Base-by-base conservation (phyloP, 306 rosid species). In the Vigna mungo region DNA sequence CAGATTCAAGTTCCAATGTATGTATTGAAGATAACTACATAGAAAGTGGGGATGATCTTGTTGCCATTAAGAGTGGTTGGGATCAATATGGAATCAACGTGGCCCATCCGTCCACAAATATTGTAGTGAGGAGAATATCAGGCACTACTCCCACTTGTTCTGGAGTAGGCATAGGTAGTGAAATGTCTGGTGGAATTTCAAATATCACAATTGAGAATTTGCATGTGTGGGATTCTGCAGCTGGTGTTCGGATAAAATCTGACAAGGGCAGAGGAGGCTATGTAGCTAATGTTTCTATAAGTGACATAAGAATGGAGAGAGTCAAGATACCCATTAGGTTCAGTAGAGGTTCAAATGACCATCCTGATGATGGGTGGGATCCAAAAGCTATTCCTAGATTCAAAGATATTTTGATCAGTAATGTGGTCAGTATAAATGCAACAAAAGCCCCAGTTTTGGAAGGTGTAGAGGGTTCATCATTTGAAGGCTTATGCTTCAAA, bases 91-190 rank as follows among this genome's bases (percentile, higher is more conserved):
- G 99, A 83, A 96, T 96, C 61, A 60, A 49, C 53, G 68, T 89
- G 85, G 92, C 89, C 52, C 90, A 72, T 11, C 94, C 98, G 0
- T 89, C 97, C 85, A 76, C 93, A 55, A 92, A 95, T 61, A 88
- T 95, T 60, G 53, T 92, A 48, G 89, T 96, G 75, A 88, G 98
- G 75, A 87, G 93, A 88, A 87, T 96, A 64, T 90, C 93, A 0
- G 99, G 99, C 63, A 96, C 98, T 11, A 96, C 97, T 18, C 98
- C 99, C 12, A 96, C 97, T 30, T 92, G 99, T 78, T 96, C 98
- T 14, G 97, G 97, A 59, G 87, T 96, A 1, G 99, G 98, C 85
- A 91, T 96, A 82, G 99, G 99, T 11, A 95, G 97, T 34, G 99
- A 95, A 77, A 95, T 95, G 99, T 92, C 98, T 3, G 97, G 99